Evolutionary conservation across 768 basidiomycete genomes (phyloP).

Genomic region (Psilocybe sp.): DNA sequence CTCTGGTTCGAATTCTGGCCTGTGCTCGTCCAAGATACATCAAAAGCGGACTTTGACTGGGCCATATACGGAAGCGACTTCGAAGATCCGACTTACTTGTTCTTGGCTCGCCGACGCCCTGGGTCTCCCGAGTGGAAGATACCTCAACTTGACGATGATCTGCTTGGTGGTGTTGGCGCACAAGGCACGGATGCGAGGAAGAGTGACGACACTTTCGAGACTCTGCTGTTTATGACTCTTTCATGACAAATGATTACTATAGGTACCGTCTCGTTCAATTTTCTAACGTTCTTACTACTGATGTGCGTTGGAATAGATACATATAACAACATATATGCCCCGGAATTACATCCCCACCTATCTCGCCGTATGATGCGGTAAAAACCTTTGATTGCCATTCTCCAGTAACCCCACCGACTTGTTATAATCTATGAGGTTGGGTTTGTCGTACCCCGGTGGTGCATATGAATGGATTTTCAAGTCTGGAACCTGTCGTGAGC

Average conservation of each 20-base stretch:
- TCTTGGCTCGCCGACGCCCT: constrained; percentile 54
- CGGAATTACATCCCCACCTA: constrained; percentile 14
- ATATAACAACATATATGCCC: not conserved
- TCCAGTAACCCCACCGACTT: constrained; percentile 49
- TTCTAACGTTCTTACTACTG: not conserved
- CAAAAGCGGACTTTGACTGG: constrained; percentile 26
- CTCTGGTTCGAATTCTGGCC: constrained; percentile 70
- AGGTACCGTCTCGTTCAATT: not conserved
- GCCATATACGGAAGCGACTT: constrained; percentile 37
- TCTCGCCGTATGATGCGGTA: constrained; percentile 20
- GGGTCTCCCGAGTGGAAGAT: constrained; percentile 59
- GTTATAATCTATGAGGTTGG: constrained; percentile 45
- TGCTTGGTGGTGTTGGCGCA: constrained; percentile 59
- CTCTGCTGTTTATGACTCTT: constrained; percentile 49
- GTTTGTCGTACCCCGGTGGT: constrained; percentile 49
- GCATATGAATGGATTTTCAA: constrained; percentile 40
- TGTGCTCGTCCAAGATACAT: constrained; percentile 36
- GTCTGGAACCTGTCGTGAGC: constrained; percentile 36
- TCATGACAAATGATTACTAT: constrained; percentile 14
- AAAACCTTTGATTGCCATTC: constrained; percentile 54
- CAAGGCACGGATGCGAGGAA: constrained; percentile 39
- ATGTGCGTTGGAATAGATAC: not conserved
- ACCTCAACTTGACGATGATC: constrained; percentile 48
- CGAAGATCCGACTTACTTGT: constrained; percentile 55
- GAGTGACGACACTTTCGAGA: constrained; percentile 70